Percentiles rank a stretch among this genome's conserved stretches.
Conservation (phyloP, 2,329 filamentous ascomycete species). For the Trichophyton simii region DNA sequence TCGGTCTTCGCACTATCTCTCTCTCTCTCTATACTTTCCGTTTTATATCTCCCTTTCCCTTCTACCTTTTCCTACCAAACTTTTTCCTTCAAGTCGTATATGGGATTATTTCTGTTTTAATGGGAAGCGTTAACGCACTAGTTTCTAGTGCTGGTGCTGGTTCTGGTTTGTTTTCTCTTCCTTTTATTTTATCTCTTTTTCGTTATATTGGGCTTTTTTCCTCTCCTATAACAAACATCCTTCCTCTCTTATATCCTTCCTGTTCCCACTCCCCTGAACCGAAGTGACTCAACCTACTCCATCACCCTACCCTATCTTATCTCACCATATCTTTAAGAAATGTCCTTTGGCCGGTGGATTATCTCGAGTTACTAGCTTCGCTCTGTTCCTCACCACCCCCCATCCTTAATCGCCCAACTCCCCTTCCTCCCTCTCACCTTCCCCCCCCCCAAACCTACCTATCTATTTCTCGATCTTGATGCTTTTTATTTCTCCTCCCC, state of each 20-base stretch:
- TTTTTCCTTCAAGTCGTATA: neutral
- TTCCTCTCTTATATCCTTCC: neutral
- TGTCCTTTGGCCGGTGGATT: neutral
- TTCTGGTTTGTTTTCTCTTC: neutral
- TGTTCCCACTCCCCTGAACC: neutral
- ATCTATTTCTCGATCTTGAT: neutral
- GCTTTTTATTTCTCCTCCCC: neutral
- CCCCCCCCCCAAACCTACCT: neutral
- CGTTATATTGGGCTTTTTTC: neutral
- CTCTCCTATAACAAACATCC: neutral
- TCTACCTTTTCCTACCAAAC: neutral
- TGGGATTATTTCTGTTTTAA: neutral
- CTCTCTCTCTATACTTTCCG: neutral
- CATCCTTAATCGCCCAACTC: neutral
- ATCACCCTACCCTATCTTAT: neutral
- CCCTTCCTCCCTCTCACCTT: neutral
- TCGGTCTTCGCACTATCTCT: neutral
- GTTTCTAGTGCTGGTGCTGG: constrained; percentile 1
- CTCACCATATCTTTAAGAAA: neutral
- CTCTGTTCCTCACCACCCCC: neutral
- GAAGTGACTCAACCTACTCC: neutral
- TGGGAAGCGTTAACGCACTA: constrained; percentile 1
- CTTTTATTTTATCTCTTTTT: too few species aligned
- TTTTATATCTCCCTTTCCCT: neutral
- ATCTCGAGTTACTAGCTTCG: neutral